Evolutionary conservation across 2,329 filamentous ascomycete species (phyloP).

Genomic region (Talaromyces sp.): DNA sequence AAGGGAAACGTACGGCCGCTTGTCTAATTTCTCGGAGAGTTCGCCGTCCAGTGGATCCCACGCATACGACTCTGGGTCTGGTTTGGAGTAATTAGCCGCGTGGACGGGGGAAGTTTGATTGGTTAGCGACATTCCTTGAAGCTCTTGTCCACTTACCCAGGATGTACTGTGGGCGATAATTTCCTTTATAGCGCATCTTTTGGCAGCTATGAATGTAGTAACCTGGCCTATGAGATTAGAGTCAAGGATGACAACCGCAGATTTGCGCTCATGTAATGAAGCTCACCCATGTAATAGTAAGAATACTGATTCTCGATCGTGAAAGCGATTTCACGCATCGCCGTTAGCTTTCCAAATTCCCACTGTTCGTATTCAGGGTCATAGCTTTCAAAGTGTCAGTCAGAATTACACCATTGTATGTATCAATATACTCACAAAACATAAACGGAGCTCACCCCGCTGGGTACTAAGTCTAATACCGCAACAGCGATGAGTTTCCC

Average conservation of each 20-base stretch:
- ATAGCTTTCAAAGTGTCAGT: conserved; percentile 48
- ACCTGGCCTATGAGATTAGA: conserved; percentile 36
- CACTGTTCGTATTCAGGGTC: conserved; percentile 63
- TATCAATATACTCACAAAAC: conserved; percentile 44
- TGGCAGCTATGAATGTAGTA: conserved; percentile 64
- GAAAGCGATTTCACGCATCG: conserved; percentile 61
- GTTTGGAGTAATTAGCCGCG: background rate
- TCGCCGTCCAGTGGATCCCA: conserved; percentile 51
- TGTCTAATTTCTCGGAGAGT: conserved; percentile 44
- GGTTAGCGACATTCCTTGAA: background rate
- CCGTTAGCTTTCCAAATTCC: conserved; percentile 66
- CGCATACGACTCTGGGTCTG: conserved; percentile 50
- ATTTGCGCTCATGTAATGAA: background rate
- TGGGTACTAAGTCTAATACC: conserved; percentile 51
- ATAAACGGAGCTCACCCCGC: conserved; percentile 54
- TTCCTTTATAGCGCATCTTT: conserved; percentile 56
- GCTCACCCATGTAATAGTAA: conserved; percentile 66
- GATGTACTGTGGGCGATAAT: conserved; percentile 52
- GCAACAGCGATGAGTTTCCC: conserved; percentile 53
- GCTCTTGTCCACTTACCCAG: conserved; percentile 42
- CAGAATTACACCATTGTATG: background rate
- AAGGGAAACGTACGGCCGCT: conserved; percentile 49
- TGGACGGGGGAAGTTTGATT: background rate
- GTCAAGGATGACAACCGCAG: background rate
- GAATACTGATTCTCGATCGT: conserved; percentile 58